Conservation (phyloP, 1,284 basidiomycete species). For the Trichosporon inkin region DNA sequence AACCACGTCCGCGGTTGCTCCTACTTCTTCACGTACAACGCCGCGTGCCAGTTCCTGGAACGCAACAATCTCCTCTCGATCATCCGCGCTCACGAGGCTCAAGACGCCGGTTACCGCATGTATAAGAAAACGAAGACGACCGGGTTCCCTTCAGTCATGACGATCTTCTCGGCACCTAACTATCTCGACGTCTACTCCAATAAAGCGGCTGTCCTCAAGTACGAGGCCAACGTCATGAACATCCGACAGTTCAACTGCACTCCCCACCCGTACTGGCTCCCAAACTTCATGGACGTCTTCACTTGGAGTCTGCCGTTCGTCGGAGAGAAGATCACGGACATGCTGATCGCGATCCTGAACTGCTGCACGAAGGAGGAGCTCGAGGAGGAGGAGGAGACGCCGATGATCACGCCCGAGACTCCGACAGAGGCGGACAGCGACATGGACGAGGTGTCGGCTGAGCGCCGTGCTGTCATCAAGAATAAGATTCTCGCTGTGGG, state of each 20-base stretch:
- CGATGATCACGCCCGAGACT: constrained; percentile 44
- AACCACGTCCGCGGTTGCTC: constrained; percentile 94
- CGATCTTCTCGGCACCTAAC: constrained; percentile 92
- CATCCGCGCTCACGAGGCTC: constrained; percentile 90
- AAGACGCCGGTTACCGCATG: constrained; percentile 95
- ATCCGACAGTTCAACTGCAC: constrained; percentile 86
- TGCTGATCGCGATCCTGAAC: constrained; percentile 90
- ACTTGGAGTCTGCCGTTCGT: constrained; percentile 99
- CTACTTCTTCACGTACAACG: constrained; percentile 94
- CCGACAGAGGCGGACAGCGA: constrained; percentile 34
- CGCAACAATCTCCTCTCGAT: constrained; percentile 91
- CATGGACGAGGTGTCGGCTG: constrained; percentile 57
- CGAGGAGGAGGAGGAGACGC: constrained; percentile 67
- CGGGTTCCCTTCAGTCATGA: constrained; percentile 87
- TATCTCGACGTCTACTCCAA: constrained; percentile 96
- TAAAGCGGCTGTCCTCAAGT: constrained; percentile 93
- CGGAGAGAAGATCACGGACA: constrained; percentile 95
- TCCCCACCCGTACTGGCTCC: constrained; percentile 93
- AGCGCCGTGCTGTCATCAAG: constrained; percentile 81
- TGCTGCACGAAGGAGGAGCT: constrained; percentile 92
- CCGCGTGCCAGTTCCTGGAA: constrained; percentile 89
- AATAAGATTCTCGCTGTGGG: constrained; percentile 99
- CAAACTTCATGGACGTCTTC: constrained; percentile 99
- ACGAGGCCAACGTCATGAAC: constrained; percentile 95
- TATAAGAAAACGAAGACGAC: constrained; percentile 94